phyloP scores from a whole-genome alignment of 768 basidiomycete species.

The Boletus edulis region DNA sequence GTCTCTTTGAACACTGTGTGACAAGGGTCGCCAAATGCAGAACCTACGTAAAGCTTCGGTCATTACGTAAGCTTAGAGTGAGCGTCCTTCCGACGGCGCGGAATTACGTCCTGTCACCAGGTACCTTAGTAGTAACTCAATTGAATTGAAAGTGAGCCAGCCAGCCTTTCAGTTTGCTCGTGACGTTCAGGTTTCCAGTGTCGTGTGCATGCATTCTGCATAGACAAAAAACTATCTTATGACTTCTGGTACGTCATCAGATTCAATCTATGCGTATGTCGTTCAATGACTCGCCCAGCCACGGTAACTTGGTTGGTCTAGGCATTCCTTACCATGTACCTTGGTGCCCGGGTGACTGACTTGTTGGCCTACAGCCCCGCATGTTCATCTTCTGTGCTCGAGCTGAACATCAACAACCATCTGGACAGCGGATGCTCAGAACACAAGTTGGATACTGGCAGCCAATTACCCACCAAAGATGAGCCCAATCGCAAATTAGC shows the following conservation, averaged over 20 bases:
- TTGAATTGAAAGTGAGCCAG: no score
- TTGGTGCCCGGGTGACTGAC: neutral
- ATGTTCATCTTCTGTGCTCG: conserved; percentile 42
- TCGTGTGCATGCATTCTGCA: neutral
- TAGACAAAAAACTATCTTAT: conserved; percentile 2
- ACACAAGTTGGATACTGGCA: conserved; percentile 3
- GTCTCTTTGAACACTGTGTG: neutral
- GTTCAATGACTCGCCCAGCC: conserved; percentile 3
- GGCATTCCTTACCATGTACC: neutral
- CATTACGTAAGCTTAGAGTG: neutral
- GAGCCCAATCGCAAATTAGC: conserved; percentile 33
- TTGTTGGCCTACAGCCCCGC: conserved; percentile 40
- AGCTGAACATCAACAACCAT: conserved; percentile 47
- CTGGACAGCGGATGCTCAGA: conserved; percentile 47
- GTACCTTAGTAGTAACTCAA: no score
- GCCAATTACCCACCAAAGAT: conserved; percentile 7
- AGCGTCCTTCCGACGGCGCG: no score
- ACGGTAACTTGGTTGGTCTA: conserved; percentile 26
- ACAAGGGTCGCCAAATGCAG: no score
- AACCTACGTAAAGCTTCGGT: no score
- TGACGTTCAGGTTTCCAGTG: neutral
- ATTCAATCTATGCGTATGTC: neutral
- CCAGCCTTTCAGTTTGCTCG: no score
- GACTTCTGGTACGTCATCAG: conserved; percentile 13
- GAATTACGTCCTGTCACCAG: no score